Evolutionary conservation across 2,329 filamentous ascomycete genomes (phyloP).

Genomic region (Arthrobotrys pseudoclavata): DNA sequence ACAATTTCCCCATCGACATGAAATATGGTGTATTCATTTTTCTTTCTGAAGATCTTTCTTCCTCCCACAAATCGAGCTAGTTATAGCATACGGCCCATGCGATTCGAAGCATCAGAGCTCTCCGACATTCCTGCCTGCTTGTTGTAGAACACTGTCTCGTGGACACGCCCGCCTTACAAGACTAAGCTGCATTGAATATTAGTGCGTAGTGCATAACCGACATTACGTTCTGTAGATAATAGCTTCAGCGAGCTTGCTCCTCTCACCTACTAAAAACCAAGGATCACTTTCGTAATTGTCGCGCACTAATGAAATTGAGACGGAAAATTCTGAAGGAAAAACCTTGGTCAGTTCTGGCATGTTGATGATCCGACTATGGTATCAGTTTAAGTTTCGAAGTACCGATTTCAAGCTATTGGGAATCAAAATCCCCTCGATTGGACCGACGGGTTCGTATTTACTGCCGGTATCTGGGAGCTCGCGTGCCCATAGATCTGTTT

Average conservation of each 20-base stretch:
- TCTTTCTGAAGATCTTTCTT: background rate
- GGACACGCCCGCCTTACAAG: slow-evolving; percentile 14
- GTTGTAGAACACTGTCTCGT: slow-evolving; percentile 52
- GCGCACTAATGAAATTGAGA: slow-evolving; percentile 6
- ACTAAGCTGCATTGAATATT: slow-evolving; percentile 16
- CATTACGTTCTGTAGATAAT: background rate
- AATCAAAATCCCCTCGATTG: too few species aligned
- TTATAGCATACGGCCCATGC: background rate
- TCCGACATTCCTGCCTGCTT: slow-evolving; percentile 37
- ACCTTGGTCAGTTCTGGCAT: background rate
- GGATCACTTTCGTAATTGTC: background rate
- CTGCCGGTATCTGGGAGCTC: background rate
- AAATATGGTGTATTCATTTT: background rate
- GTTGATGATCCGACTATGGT: slow-evolving; percentile 9
- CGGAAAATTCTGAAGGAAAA: too few species aligned
- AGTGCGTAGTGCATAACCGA: background rate
- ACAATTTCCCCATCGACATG: too few species aligned
- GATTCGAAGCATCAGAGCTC: slow-evolving; percentile 3
- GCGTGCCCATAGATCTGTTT: background rate
- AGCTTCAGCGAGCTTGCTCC: background rate
- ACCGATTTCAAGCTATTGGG: background rate
- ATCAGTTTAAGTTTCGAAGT: background rate
- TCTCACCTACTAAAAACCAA: background rate
- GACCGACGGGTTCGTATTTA: background rate
- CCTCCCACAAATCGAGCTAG: background rate